Evolutionary conservation across 805 yeast genomes (phyloP).

Genomic region (Alloascoidea africana): DNA sequence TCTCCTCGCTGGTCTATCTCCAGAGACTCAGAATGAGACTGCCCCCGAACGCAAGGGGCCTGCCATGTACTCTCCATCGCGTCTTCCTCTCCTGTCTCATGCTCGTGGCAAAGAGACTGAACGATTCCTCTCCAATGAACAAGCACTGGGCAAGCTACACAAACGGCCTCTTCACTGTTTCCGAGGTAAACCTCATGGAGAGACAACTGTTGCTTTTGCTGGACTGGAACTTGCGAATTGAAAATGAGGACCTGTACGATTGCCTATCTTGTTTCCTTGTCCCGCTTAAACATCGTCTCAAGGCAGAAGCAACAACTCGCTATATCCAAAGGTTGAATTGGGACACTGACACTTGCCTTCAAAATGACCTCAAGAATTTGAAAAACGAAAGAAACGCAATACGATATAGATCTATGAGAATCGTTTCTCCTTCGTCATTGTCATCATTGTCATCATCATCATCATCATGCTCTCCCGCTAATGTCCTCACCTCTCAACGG

Average conservation of each 20-base stretch:
- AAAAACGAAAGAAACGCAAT: too few relatives aligned
- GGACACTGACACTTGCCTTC: too few relatives aligned
- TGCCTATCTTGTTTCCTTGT: constrained; percentile 63
- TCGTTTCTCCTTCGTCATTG: too few relatives aligned
- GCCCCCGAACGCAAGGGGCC: constrained; percentile 83
- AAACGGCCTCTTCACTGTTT: constrained; percentile 59
- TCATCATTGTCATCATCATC: too few relatives aligned
- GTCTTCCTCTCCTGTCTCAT: constrained; percentile 82
- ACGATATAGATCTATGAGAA: too few relatives aligned
- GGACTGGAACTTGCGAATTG: constrained; percentile 72
- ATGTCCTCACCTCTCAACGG: too few relatives aligned
- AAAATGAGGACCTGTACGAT: constrained; percentile 50
- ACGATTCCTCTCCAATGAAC: constrained; percentile 90
- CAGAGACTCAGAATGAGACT: constrained; percentile 60
- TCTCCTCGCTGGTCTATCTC: constrained; percentile 81
- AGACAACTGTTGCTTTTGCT: constrained; percentile 70
- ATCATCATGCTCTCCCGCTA: too few relatives aligned
- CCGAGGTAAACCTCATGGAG: constrained; percentile 84
- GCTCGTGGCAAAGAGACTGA: constrained; percentile 80
- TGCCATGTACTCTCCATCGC: constrained; percentile 81
- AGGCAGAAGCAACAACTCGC: too few relatives aligned
- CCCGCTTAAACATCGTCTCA: too few relatives aligned
- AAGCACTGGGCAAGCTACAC: constrained; percentile 95
- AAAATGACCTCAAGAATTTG: too few relatives aligned
- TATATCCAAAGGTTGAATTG: too few relatives aligned